Conservation (phyloP, 2,329 filamentous ascomycete genomes). For the Phoma sp. region DNA sequence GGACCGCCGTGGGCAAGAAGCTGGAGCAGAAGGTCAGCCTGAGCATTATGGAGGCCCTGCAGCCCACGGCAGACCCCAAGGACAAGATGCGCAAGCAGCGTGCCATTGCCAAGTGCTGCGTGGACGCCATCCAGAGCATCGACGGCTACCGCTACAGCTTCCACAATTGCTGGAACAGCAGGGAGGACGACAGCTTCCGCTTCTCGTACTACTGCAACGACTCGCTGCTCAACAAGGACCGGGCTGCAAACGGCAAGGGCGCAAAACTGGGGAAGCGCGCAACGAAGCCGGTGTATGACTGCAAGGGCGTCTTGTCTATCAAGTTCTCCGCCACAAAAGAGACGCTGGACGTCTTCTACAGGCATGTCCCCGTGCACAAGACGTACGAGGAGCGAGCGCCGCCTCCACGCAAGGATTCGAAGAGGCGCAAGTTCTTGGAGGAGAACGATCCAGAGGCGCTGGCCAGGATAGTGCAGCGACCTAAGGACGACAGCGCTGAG, state of each 20-base stretch:
- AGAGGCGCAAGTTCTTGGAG: conserved; percentile 46
- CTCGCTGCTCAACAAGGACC: conserved; percentile 59
- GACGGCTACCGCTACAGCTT: conserved; percentile 60
- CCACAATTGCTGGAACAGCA: conserved; percentile 58
- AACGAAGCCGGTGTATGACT: conserved; percentile 58
- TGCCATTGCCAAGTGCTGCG: conserved; percentile 56
- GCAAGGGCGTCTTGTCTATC: conserved; percentile 56
- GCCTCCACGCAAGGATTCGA: conserved; percentile 51
- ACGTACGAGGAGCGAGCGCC: conserved; percentile 56
- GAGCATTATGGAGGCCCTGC: conserved; percentile 47
- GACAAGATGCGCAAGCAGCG: conserved; percentile 55
- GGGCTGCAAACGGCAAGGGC: conserved; percentile 55
- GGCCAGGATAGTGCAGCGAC: conserved; percentile 31
- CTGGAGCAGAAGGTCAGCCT: conserved; percentile 37
- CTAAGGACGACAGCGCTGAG: conserved; percentile 28
- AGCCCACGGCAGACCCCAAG: conserved; percentile 46
- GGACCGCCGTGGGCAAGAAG: conserved; percentile 17
- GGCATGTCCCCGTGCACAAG: conserved; percentile 56
- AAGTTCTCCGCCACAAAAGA: conserved; percentile 56
- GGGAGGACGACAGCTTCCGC: conserved; percentile 55
- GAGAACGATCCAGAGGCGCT: conserved; percentile 46
- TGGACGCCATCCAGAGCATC: conserved; percentile 53
- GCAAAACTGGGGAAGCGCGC: conserved; percentile 47
- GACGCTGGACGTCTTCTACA: conserved; percentile 55
- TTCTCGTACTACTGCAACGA: conserved; percentile 61